Conservation (phyloP, 768 basidiomycete genomes). For the Kwoniella sp. region DNA sequence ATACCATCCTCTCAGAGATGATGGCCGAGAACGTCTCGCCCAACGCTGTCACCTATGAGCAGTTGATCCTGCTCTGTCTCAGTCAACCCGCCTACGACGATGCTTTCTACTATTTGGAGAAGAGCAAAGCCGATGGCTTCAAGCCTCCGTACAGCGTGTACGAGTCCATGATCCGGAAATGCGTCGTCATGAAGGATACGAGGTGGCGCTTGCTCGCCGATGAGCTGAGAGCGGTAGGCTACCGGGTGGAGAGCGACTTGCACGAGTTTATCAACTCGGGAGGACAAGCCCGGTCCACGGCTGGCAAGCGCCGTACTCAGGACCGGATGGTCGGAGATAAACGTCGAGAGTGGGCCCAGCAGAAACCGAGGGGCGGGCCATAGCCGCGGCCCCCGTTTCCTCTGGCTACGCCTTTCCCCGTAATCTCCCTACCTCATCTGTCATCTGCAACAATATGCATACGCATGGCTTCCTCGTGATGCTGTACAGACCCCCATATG, state of each 20-base stretch:
- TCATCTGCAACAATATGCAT: too few species aligned
- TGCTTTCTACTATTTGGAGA: constrained; percentile 81
- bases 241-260: constrained; percentile 13
- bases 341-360: background rate
- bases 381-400: too few species aligned
- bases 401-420: too few species aligned
- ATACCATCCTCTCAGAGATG: constrained; percentile 65
- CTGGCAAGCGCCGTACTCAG: too few species aligned
- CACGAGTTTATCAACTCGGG: constrained; percentile 13
- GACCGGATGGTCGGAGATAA: background rate
- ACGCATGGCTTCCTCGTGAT: too few species aligned
- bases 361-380: too few species aligned
- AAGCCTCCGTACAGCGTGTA: constrained; percentile 59
- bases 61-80: constrained; percentile 66
- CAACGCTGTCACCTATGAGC: constrained; percentile 62
- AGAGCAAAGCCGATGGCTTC: constrained; percentile 67
- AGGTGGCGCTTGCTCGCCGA: constrained; percentile 64
- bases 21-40: constrained; percentile 56
- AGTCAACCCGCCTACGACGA: constrained; percentile 73
- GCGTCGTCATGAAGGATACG: constrained; percentile 58
- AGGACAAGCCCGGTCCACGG: too few species aligned
- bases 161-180: constrained; percentile 60
- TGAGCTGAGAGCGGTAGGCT: constrained; percentile 58
- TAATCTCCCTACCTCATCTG: too few species aligned
- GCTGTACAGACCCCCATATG: too few species aligned